phyloP scores from a whole-genome alignment of 140 eudicot genomes.

The Oenanthe javanica region DNA sequence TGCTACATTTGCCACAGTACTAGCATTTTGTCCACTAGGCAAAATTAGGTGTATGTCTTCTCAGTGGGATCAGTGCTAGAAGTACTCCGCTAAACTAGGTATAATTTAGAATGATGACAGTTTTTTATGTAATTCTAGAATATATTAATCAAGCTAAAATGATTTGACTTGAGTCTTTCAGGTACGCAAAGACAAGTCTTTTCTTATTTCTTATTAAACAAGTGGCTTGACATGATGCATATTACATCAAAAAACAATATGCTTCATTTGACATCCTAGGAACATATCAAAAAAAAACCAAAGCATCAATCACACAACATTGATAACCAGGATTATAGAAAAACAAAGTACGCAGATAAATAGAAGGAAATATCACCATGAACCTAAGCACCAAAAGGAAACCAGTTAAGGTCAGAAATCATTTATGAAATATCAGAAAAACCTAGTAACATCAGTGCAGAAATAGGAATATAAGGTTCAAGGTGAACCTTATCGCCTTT shows the following conservation, averaged over 20 bases:
- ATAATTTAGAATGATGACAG: neutral
- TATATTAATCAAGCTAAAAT: neutral
- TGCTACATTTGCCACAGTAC: neutral
- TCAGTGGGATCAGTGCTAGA: neutral
- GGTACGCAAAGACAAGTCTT: neutral
- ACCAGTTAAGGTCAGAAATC: neutral
- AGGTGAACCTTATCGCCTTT: conserved; percentile 42
- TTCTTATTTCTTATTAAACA: neutral
- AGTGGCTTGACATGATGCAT: neutral
- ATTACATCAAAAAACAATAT: neutral
- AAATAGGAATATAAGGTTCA: neutral
- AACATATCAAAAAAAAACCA: neutral
- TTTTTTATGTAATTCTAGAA: neutral
- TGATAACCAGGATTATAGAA: neutral
- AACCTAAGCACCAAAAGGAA: neutral
- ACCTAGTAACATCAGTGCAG: neutral
- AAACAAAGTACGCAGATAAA: neutral
- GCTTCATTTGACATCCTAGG: neutral
- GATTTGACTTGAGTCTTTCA: neutral
- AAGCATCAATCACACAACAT: neutral
- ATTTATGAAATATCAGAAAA: neutral
- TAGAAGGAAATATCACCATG: neutral
- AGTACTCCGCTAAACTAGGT: neutral
- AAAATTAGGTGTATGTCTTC: neutral
- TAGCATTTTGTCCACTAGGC: neutral